Conservation (phyloP, 805 yeast species). For the Phaffomyces antillensis region DNA sequence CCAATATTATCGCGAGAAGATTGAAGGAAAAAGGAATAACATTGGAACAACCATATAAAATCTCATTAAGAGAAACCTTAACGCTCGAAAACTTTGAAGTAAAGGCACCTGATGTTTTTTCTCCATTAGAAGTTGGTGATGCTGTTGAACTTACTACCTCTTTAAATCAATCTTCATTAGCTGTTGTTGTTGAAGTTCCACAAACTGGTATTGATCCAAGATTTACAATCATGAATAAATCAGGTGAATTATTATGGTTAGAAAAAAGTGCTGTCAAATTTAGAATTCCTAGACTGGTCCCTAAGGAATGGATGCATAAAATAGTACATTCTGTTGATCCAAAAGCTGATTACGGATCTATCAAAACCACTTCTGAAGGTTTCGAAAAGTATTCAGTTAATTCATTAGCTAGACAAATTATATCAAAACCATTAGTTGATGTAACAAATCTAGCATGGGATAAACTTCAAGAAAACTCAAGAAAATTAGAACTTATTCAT, state of each 20-base stretch:
- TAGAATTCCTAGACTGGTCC: slow-evolving; percentile 49
- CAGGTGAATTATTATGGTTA: slow-evolving; percentile 50
- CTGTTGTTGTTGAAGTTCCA: slow-evolving; percentile 52
- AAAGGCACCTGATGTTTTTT: slow-evolving; percentile 11
- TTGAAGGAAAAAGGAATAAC: not conserved
- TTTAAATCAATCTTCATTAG: slow-evolving; percentile 37
- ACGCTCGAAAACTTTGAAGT: not conserved
- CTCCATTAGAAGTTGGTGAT: slow-evolving; percentile 43
- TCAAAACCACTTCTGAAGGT: slow-evolving; percentile 25
- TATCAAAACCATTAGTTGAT: slow-evolving; percentile 29
- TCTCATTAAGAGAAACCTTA: not conserved
- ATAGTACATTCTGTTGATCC: slow-evolving; percentile 16
- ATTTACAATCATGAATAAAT: slow-evolving; percentile 47
- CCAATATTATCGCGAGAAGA: not conserved
- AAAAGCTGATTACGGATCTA: slow-evolving; percentile 21
- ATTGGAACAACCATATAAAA: not conserved
- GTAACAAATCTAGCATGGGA: slow-evolving; percentile 36
- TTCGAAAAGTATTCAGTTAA: slow-evolving; percentile 27
- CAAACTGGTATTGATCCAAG: slow-evolving; percentile 39
- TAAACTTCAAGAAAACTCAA: slow-evolving; percentile 30
- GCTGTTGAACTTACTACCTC: slow-evolving; percentile 45
- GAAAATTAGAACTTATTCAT: slow-evolving; percentile 41
- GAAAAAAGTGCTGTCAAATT: slow-evolving; percentile 37
- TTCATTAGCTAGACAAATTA: slow-evolving; percentile 24
- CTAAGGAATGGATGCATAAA: slow-evolving; percentile 28